Evolutionary conservation across 169 alveolate genomes (phyloP).

Genomic region (Eimeria necatrix): DNA sequence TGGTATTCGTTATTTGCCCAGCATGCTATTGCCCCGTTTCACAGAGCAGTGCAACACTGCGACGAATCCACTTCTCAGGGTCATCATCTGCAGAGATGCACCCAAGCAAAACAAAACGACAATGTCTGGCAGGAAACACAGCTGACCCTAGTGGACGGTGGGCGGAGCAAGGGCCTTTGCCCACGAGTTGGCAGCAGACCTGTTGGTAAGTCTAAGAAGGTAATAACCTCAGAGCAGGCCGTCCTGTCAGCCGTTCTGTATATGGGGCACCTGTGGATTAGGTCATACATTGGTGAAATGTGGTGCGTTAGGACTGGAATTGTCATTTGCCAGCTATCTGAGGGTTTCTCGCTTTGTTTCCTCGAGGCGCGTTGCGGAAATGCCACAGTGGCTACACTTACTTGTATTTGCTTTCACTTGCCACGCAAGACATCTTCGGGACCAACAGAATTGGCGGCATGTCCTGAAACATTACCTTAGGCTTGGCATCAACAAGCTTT

Average conservation of each 20-base stretch:
- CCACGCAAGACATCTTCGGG: not conserved
- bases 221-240: conserved; percentile 23
- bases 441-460: conserved; percentile 58
- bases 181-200: not conserved
- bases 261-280: conserved; percentile 54
- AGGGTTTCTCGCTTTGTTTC: no score
- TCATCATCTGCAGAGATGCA: conserved; percentile 53
- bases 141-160: no score
- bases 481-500: conserved; percentile 39
- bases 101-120: not conserved
- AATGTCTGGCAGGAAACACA: no score
- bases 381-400: not conserved
- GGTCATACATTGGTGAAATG: no score
- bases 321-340: no score
- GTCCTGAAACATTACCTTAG: conserved; percentile 35
- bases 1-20: not conserved
- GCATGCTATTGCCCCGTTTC: conserved; percentile 42
- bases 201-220: conserved; percentile 63
- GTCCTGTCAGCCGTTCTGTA: conserved; percentile 72
- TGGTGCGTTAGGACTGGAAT: no score
- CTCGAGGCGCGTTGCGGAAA: not conserved
- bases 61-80: conserved; percentile 72
- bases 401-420: conserved; percentile 14
- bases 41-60: conserved; percentile 62
- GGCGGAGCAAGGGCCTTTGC: not conserved